Base-by-base conservation (phyloP, 192 early-diverging fungal genomes). In the Diversispora epigaea region DNA sequence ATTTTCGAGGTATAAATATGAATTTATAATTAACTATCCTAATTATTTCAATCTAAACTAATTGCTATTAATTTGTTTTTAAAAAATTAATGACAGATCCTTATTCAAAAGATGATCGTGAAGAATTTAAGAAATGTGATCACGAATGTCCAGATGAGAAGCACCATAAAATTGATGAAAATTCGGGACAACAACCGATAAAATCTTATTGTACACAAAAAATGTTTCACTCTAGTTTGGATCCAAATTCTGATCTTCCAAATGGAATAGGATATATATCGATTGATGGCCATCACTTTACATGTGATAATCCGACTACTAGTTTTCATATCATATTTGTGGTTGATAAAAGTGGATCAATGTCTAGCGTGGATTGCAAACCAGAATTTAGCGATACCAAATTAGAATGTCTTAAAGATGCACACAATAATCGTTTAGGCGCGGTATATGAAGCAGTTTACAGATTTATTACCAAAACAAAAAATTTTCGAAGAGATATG, bases 271-370 rank as follows among this genome's bases (percentile, higher is more conserved):
- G 76, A 11, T 72, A 77, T 50, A 64, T 77, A 32, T 73, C 76
- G 12, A 14, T 50, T 14, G 76, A 73, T 52, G 76, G 76, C 7
- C 76, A 77, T 61, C 63, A 77, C 10, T 77, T 77, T 65, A 43
- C 15, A 12, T 77, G 76, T 61, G 46, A 60, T 21, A 60, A 15
- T 61, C 10, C n/a, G 41, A 19, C n/a, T 32, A 47, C 21, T 8
- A 22, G 15, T 19, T 77, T 73, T 7, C 76, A 77, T 61, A 71
- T 77, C 60, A 62, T 77, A 14, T 77, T 77, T 41, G 76, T 17
- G 0, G 12, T 77, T 40, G 76, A 77, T 70, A 25, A 60, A 40
- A 58, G 52, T 9, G 25, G 60, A 7, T 77, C 76, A 15, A 77
- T 77, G n/a, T n/a, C n/a, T n/a, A n/a, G 76, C 5, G 49, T 55